Evolutionary conservation across 805 yeast species (phyloP), one percentile per base, ranked within the genome.

Genomic region (Candida ipomoeae): DNA sequence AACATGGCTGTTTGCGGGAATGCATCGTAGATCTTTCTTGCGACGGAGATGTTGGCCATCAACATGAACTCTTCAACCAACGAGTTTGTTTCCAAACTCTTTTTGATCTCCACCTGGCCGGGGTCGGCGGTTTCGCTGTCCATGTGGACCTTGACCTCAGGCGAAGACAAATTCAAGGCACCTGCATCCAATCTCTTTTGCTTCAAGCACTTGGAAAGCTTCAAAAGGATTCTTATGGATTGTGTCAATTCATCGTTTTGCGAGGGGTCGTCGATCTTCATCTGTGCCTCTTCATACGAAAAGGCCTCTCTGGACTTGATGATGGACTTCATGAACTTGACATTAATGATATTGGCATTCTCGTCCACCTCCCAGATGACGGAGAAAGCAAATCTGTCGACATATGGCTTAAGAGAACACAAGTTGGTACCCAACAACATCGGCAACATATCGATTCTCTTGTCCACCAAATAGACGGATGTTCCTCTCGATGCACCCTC

Each of bases 401-500:
- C 97, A 63, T 89, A 85, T 5, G 98, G 97, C 63, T 87, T 87
- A 63, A 94, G 78, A 4, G 99, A 94, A 75, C 99, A 94, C 61
- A 94, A 72, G 66, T 94, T 94, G 3, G 99, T 94, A 66, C 99
- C 98, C 50, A 94, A 77, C 42, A 94, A 70, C 84, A 87, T 83
- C 5, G 99, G 99, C 55, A 94, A 76, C 99, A 94, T 94, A 77
- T 94, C 99, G 60, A 94, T 94, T 78, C 99, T 87, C 69, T 94
- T 92, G 66, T 94, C 99, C 13, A 94, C 99, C 50, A 94, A 75
- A 69, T 94, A 94, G 2, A 94, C 97, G 4, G 99, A 91, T 0
- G 99, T 94, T 61, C 97, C 98, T 70, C 99, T 82, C 1, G 96
- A 79, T 0, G 98, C 96, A 68, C 97, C 99, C 70, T 94, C 99